Percentiles rank a stretch among this genome's conserved stretches.
phyloP scores from a whole-genome alignment of 768 basidiomycete species.

The Lactarius hengduanensis region DNA sequence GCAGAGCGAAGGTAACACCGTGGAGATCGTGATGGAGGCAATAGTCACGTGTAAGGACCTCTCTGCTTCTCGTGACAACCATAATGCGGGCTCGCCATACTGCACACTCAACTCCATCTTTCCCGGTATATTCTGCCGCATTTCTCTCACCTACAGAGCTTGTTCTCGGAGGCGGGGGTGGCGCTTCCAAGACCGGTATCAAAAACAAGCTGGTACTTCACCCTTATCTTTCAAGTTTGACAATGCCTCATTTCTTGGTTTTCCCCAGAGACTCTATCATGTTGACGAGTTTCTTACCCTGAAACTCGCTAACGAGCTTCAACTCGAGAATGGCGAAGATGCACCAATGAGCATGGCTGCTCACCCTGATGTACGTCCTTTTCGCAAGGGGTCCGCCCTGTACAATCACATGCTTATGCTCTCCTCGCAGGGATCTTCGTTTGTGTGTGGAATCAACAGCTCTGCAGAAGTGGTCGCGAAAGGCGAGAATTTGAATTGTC shows the following conservation, averaged over 20 bases:
- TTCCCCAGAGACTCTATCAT: conserved; percentile 64
- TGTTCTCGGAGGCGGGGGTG: conserved; percentile 88
- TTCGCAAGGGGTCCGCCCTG: conserved; percentile 10
- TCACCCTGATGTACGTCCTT: conserved; percentile 50
- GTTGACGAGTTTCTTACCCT: conserved; percentile 54
- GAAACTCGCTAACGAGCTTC: conserved; percentile 61
- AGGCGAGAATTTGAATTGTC: conserved; percentile 82
- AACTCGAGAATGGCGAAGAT: conserved; percentile 81
- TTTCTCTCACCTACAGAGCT: conserved; percentile 73
- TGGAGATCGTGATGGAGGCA: not conserved
- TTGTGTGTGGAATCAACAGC: conserved; percentile 91
- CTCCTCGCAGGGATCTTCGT: conserved; percentile 41
- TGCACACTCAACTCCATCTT: conserved; percentile 69
- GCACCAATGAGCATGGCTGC: conserved; percentile 95
- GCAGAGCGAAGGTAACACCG: not conserved
- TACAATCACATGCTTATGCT: conserved; percentile 2
- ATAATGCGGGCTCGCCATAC: conserved; percentile 81
- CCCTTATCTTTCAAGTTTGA: not conserved
- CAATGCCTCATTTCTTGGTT: not conserved
- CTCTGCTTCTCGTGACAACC: not conserved
- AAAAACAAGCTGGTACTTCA: conserved; percentile 86
- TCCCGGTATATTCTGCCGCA: conserved; percentile 86
- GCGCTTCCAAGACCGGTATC: conserved; percentile 81
- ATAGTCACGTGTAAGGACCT: not conserved
- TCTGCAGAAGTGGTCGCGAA: conserved; percentile 55